phyloP scores from a whole-genome alignment of 306 rosid species.

The Prinsepia uniflora region DNA sequence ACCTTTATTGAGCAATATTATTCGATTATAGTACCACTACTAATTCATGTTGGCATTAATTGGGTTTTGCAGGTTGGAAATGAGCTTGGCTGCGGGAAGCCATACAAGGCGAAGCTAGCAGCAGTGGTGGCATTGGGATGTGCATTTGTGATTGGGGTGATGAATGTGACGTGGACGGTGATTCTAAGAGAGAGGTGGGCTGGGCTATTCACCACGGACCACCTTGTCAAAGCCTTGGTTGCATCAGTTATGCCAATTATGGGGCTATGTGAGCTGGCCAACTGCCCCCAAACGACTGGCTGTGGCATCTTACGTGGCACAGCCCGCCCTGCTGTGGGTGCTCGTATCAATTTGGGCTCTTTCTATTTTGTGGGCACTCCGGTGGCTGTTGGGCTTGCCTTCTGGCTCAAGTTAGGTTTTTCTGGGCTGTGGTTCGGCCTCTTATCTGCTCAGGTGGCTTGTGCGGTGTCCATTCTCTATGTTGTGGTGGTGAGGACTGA shows the following conservation, averaged over 20 bases:
- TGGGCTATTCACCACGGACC: slow-evolving; percentile 62
- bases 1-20: too few relatives aligned
- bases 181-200: slow-evolving; percentile 71
- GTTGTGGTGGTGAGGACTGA: slow-evolving; percentile 57
- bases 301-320: slow-evolving; percentile 83
- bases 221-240: slow-evolving; percentile 53
- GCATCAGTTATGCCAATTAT: slow-evolving; percentile 80
- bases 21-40: too few relatives aligned
- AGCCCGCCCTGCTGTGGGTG: slow-evolving; percentile 70
- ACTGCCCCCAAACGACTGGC: slow-evolving; percentile 90
- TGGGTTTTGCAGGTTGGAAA: slow-evolving; percentile 67
- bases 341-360: slow-evolving; percentile 57
- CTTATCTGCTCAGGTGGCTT: slow-evolving; percentile 71
- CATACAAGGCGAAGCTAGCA: slow-evolving; percentile 84
- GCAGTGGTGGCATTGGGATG: slow-evolving; percentile 86
- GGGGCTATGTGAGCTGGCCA: slow-evolving; percentile 87
- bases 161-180: slow-evolving; percentile 87
- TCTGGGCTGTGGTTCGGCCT: slow-evolving; percentile 93
- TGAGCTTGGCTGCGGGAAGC: slow-evolving; percentile 92
- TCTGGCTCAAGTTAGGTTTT: slow-evolving; percentile 67
- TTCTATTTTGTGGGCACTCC: slow-evolving; percentile 89
- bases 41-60: background rate
- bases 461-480: slow-evolving; percentile 67
- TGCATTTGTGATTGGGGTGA: slow-evolving; percentile 64
- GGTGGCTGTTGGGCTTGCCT: slow-evolving; percentile 74